These are phyloP conservation scores for Talaromyces marneffei DNA, from an alignment of 2,329 filamentous ascomycete genomes.

Conservation along the genomic window DNA sequence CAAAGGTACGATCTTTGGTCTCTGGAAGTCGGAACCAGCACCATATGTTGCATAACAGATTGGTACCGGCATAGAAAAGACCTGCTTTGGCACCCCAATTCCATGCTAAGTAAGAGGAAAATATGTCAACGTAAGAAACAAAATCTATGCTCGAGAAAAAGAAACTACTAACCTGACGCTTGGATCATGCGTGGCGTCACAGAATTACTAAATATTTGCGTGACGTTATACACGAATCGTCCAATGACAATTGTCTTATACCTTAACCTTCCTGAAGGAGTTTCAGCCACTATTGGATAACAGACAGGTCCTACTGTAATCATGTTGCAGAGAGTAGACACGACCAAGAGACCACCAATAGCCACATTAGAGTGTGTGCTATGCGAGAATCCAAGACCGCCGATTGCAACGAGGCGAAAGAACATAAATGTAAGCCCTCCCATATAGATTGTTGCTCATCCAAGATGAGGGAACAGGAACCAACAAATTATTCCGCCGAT, in stretches of 20 bases:
- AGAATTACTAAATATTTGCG: slow-evolving; percentile 73
- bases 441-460: slow-evolving; percentile 40
- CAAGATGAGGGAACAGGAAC: slow-evolving; percentile 37
- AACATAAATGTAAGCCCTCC: slow-evolving; percentile 37
- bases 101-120: slow-evolving; percentile 52
- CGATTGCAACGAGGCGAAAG: slow-evolving; percentile 31
- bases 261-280: slow-evolving; percentile 49
- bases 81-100: slow-evolving; percentile 81
- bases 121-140: not conserved
- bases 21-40: slow-evolving; percentile 77
- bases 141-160: not conserved
- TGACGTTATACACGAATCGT: slow-evolving; percentile 58
- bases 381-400: slow-evolving; percentile 26
- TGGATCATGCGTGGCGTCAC: slow-evolving; percentile 89
- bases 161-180: slow-evolving; percentile 54
- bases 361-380: slow-evolving; percentile 24
- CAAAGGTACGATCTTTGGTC: slow-evolving; percentile 72
- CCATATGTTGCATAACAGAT: slow-evolving; percentile 74
- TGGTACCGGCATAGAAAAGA: slow-evolving; percentile 81
- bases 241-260: slow-evolving; percentile 41
- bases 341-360: slow-evolving; percentile 42
- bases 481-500: slow-evolving; percentile 39
- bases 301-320: slow-evolving; percentile 50
- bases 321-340: slow-evolving; percentile 51
- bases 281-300: slow-evolving; percentile 49